Evolutionary conservation across 2,329 filamentous ascomycete genomes (phyloP).

Genomic region (Cladosporium sp.): DNA sequence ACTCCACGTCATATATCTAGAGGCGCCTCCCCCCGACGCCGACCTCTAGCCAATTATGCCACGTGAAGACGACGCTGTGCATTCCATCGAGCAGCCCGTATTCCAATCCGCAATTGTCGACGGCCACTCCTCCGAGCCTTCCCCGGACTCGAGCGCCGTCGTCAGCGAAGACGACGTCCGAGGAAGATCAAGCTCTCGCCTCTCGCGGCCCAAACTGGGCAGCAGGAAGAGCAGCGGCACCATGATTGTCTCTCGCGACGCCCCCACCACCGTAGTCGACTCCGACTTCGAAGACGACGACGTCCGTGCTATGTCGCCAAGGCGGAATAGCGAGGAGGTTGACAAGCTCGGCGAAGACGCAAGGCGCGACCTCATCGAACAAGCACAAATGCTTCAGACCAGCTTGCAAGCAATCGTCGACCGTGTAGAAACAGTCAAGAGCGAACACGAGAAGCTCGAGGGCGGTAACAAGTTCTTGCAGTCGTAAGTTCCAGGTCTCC

Average conservation of each 20-base stretch:
- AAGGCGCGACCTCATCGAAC: constrained; percentile 65
- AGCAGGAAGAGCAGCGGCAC: constrained; percentile 77
- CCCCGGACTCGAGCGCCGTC: constrained; percentile 33
- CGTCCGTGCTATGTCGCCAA: constrained; percentile 90
- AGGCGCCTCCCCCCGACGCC: background rate
- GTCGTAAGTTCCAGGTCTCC: constrained; percentile 44
- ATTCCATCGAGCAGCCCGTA: constrained; percentile 16
- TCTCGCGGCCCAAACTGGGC: constrained; percentile 62
- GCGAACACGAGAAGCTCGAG: constrained; percentile 94
- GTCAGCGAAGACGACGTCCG: constrained; percentile 35
- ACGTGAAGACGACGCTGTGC: constrained; percentile 14
- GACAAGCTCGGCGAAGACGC: constrained; percentile 84
- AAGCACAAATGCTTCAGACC: constrained; percentile 84
- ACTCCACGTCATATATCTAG: constrained; percentile 4
- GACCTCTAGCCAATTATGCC: constrained; percentile 17
- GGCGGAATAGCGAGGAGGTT: constrained; percentile 85
- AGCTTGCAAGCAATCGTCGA: constrained; percentile 88
- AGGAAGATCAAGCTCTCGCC: constrained; percentile 21
- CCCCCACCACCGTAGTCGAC: constrained; percentile 56
- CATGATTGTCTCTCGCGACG: constrained; percentile 73
- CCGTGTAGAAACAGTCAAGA: constrained; percentile 89
- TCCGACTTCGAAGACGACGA: constrained; percentile 80
- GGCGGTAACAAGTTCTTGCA: constrained; percentile 96
- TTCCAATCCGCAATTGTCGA: constrained; percentile 15
- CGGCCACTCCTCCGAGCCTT: constrained; percentile 25